phyloP scores from a whole-genome alignment of 306 rosid genomes.

The Albizia julibrissin region DNA sequence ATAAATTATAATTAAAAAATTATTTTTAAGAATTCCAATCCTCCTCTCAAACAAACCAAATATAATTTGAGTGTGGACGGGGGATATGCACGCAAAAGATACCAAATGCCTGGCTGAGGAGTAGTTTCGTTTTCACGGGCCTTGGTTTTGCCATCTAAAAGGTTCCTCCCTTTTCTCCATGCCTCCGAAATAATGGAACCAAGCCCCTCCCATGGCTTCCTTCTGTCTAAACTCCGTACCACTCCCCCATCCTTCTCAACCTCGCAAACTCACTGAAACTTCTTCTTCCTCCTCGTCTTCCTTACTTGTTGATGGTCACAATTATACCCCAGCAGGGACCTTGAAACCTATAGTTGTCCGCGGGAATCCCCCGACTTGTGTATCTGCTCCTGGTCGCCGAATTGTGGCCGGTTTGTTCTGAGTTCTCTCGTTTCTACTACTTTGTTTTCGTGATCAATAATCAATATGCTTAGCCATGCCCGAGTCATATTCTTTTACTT shows the following conservation, averaged over 20 bases:
- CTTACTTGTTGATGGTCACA: constrained; percentile 42
- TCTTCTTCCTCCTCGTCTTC: constrained; percentile 40
- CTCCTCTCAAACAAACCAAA: no score
- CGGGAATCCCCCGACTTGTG: constrained; percentile 90
- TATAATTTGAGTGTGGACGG: background rate
- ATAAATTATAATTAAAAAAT: no score
- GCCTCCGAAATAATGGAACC: constrained; percentile 24
- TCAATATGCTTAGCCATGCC: background rate
- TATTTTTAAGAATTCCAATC: no score
- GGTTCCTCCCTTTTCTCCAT: background rate
- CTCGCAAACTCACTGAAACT: constrained; percentile 50
- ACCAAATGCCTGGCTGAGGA: constrained; percentile 43
- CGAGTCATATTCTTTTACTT: background rate
- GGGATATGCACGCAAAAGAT: constrained; percentile 22
- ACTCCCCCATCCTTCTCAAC: constrained; percentile 53
- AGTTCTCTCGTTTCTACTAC: background rate
- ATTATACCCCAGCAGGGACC: constrained; percentile 22
- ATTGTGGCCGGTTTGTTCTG: constrained; percentile 77
- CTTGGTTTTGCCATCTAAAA: background rate
- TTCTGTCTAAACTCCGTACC: constrained; percentile 64
- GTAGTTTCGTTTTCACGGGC: background rate
- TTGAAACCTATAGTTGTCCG: constrained; percentile 75
- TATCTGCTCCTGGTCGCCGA: constrained; percentile 93
- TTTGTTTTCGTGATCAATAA: background rate
- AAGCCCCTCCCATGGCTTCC: constrained; percentile 61